Evolutionary conservation across 1,284 basidiomycete species (phyloP).

Genomic region (Cutaneotrichosporon mucoides): DNA sequence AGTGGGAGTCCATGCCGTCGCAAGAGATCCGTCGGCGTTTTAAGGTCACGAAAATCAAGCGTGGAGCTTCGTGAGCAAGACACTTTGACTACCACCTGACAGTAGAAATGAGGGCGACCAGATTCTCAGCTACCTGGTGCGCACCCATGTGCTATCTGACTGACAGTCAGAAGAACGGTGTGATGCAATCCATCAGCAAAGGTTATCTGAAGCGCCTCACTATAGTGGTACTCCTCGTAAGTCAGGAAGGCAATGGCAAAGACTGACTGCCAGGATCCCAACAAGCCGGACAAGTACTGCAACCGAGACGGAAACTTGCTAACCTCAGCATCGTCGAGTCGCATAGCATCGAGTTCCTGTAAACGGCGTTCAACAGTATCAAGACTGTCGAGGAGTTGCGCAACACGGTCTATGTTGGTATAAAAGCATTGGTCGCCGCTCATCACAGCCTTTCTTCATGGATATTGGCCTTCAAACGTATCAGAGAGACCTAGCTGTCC

Average conservation of each 20-base stretch:
- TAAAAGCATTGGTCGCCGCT: background rate
- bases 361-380: slow-evolving; percentile 7
- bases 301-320: background rate
- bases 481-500: background rate
- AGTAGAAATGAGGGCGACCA: background rate
- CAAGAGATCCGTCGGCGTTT: background rate
- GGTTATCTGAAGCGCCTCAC: slow-evolving; percentile 23
- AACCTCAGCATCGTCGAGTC: slow-evolving; percentile 26
- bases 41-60: background rate
- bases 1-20: background rate
- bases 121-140: background rate
- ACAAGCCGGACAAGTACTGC: background rate
- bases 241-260: background rate
- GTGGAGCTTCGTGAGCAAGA: background rate
- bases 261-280: slow-evolving; percentile 2
- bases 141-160: background rate
- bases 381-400: background rate
- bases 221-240: slow-evolving; percentile 22
- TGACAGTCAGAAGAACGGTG: background rate
- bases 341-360: slow-evolving; percentile 30
- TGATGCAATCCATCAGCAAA: slow-evolving; percentile 10
- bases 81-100: background rate
- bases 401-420: too few relatives aligned
- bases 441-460: background rate
- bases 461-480: background rate